Evolutionary conservation across 768 basidiomycete species (phyloP).

Genomic region (Rhizopogon salebrosus): DNA sequence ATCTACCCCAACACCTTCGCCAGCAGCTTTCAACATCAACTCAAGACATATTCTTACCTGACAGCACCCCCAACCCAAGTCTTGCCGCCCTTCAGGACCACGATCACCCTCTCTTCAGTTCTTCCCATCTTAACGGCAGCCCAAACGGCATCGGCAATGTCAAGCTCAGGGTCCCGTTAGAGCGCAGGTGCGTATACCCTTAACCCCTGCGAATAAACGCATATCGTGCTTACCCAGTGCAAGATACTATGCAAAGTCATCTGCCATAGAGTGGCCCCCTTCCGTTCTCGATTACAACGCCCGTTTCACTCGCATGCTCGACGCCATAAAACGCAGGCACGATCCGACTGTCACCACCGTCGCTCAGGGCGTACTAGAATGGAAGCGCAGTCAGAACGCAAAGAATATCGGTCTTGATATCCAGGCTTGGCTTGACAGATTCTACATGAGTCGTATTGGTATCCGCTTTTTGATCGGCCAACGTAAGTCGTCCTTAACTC

Average conservation of each 20-base stretch:
- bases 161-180: conserved; percentile 77
- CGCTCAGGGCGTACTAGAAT: conserved; percentile 93
- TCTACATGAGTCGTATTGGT: conserved; percentile 93
- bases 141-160: conserved; percentile 38
- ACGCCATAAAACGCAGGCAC: conserved; percentile 89
- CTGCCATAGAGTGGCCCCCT: conserved; percentile 75
- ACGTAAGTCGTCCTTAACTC: conserved; percentile 46
- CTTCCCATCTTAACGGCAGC: conserved; percentile 22
- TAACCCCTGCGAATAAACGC: background rate
- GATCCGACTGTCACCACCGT: conserved; percentile 98
- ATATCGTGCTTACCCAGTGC: background rate
- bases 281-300: conserved; percentile 92
- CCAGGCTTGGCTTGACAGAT: conserved; percentile 93
- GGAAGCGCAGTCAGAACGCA: conserved; percentile 75
- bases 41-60: conserved; percentile 48
- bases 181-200: conserved; percentile 55
- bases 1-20: conserved; percentile 61
- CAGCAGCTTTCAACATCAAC: conserved; percentile 48
- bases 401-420: conserved; percentile 79
- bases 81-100: conserved; percentile 26
- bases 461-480: conserved; percentile 97
- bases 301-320: conserved; percentile 80
- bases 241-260: conserved; percentile 84
- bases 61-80: conserved; percentile 78
- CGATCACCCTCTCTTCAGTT: conserved; percentile 9